These are phyloP conservation scores for Centella asiatica DNA, from an alignment of 129 eudicot species.

Conservation along the genomic window DNA sequence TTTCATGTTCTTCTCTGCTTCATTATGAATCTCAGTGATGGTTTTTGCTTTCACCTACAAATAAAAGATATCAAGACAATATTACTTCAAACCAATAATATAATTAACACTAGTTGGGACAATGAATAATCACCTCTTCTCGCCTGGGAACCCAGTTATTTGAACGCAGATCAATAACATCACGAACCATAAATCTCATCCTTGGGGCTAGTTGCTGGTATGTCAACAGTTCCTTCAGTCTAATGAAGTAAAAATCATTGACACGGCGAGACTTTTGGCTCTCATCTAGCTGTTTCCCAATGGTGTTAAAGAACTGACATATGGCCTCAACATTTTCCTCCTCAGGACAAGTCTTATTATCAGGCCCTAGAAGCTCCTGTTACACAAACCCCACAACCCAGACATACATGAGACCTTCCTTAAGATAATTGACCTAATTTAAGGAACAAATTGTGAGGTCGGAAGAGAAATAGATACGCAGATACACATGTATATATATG, in stretches of 20 bases:
- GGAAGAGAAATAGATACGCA: too few relatives aligned
- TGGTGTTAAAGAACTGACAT: slow-evolving; percentile 82
- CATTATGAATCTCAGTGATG: slow-evolving; percentile 69
- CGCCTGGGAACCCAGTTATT: slow-evolving; percentile 81
- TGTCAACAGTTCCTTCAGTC: slow-evolving; percentile 58
- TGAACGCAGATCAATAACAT: slow-evolving; percentile 64
- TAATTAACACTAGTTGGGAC: neutral
- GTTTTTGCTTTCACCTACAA: slow-evolving; percentile 77
- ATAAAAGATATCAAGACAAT: neutral
- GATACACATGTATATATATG: too few relatives aligned
- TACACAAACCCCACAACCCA: neutral
- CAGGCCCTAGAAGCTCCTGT: slow-evolving; percentile 83
- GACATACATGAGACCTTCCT: neutral
- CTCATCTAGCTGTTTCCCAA: slow-evolving; percentile 86
- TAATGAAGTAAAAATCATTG: slow-evolving; percentile 63
- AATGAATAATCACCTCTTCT: slow-evolving; percentile 54
- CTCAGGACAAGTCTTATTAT: slow-evolving; percentile 58
- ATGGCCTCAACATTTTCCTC: slow-evolving; percentile 97
- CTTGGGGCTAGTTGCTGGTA: slow-evolving; percentile 65
- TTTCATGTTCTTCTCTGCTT: slow-evolving; percentile 70
- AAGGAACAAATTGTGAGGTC: too few relatives aligned
- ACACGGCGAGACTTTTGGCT: slow-evolving; percentile 61
- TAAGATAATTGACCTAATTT: too few relatives aligned
- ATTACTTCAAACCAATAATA: neutral
- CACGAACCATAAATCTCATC: slow-evolving; percentile 75